Evolutionary conservation across 257 asterid genomes (phyloP), one percentile per base, ranked within the genome.

Genomic region (Lavandula angustifolia): DNA sequence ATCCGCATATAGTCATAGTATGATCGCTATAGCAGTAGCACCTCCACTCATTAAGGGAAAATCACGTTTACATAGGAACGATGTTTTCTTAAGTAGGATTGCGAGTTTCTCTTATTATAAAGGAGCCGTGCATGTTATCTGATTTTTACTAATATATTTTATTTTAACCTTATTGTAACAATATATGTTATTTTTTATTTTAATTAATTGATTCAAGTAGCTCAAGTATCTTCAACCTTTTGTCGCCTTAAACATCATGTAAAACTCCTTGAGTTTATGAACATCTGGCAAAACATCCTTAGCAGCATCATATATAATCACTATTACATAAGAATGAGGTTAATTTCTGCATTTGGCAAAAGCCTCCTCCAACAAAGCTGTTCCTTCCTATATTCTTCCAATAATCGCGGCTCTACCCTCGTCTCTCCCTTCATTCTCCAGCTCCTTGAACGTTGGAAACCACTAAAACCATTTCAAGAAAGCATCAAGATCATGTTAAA

Each of bases 211-310:
- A 5, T 34, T 4, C 5, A 34, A 34, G 38, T 34, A 34, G 3
- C 38, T 34, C 7, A 34, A 34, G 27, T 33, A 33, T 34, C 32
- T 40, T 52, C 33, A 59, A 60, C 48, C 13, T 62, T 59, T 57
- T 7, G 22, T 17, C n/a, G 62, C 60, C 33, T 47, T 22, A 2
- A 74, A 31, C 74, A 54, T 71, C 71, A 18, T 69, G 37, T 47
- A 65, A 35, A 76, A 70, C 53, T 79, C 85, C 6, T 66, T 7
- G 18, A 88, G 87, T 64, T 77, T 80, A 9, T 77, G 79, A 56
- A 85, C 60, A 18, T 69, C 76, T 1, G 87, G 89, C 75, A 85
- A 52, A 44, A 85, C 76, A 65, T 77, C 81, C 72, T 85, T 85
- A 54, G 82, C 85, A 37, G 66, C 61, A 14, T 3, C 29, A n/a